Evolutionary conservation across 1,284 basidiomycete species (phyloP).

Genomic region (Pulveroboletus ridleyi): DNA sequence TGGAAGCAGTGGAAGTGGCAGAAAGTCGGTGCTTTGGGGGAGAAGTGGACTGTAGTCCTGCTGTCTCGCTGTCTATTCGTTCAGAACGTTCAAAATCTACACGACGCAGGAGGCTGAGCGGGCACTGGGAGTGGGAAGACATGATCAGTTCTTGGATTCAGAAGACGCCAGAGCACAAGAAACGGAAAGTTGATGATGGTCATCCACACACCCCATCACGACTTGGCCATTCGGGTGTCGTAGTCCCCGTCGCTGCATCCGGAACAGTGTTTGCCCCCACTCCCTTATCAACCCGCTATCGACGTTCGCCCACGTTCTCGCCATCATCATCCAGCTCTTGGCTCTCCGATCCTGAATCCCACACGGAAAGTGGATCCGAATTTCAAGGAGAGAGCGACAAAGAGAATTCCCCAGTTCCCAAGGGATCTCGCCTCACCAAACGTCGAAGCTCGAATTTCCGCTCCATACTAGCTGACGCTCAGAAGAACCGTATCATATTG

Average conservation of each 20-base stretch:
- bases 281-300: conserved; percentile 11
- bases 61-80: conserved; percentile 15
- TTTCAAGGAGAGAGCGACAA: conserved; percentile 33
- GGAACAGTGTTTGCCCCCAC: conserved; percentile 7
- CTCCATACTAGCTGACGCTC: conserved; percentile 53
- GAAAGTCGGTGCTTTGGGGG: conserved; percentile 51
- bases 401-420: conserved; percentile 29
- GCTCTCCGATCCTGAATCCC: conserved; percentile 26
- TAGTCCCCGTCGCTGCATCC: conserved; percentile 1
- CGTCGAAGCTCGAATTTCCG: conserved; percentile 41
- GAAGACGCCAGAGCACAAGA: conserved; percentile 41
- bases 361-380: conserved; percentile 32
- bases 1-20: conserved; percentile 54
- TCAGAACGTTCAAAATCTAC: conserved; percentile 12
- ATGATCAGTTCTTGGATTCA: conserved; percentile 49
- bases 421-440: conserved; percentile 14
- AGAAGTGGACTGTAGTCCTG: conserved; percentile 25
- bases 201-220: conserved; percentile 8
- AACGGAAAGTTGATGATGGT: conserved; percentile 24
- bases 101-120: conserved; percentile 26
- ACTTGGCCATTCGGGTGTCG: conserved; percentile 1
- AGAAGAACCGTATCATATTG: conserved; percentile 46
- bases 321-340: conserved; percentile 22
- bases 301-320: conserved; percentile 17
- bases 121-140: conserved; percentile 53